Evolutionary conservation across 352 stramenopile species (phyloP).

Genomic region (Phytophthora nicotianae): DNA sequence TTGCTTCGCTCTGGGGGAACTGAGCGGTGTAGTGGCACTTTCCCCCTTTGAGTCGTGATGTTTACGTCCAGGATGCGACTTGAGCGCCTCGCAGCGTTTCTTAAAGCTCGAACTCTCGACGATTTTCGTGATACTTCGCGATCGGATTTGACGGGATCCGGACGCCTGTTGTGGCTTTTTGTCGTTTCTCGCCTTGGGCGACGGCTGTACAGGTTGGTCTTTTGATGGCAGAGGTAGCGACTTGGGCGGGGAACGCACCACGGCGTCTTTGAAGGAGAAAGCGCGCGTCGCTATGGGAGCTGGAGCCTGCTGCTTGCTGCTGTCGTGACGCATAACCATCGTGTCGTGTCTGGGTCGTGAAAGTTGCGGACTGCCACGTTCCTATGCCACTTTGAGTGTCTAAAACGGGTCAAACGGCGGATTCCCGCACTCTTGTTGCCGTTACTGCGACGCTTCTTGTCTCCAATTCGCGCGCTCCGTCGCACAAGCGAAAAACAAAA

Average conservation of each 20-base stretch:
- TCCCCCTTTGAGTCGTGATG: slow-evolving; percentile 29
- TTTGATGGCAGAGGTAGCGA: neutral
- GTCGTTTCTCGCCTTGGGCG: neutral
- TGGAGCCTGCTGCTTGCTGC: slow-evolving; percentile 12
- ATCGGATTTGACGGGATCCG: slow-evolving; percentile 31
- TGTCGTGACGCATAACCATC: slow-evolving; percentile 35
- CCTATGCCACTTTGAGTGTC: neutral
- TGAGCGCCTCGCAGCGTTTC: slow-evolving; percentile 49
- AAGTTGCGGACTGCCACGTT: slow-evolving; percentile 6
- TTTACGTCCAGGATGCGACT: slow-evolving; percentile 24
- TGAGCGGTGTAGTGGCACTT: neutral
- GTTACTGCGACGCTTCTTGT: slow-evolving; percentile 28
- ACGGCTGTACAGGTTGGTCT: neutral
- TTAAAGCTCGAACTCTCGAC: slow-evolving; percentile 47
- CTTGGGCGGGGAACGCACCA: slow-evolving; percentile 27
- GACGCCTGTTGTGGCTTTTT: slow-evolving; percentile 9
- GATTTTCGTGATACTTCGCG: slow-evolving; percentile 44
- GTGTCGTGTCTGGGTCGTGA: slow-evolving; percentile 1
- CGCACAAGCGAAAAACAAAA: slow-evolving; percentile 13
- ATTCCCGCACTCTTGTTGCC: slow-evolving; percentile 1
- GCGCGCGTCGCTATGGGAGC: slow-evolving; percentile 11
- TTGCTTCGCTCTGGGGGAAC: slow-evolving; percentile 1
- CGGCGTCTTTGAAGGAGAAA: slow-evolving; percentile 45
- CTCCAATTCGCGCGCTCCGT: slow-evolving; percentile 9
- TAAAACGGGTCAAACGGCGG: neutral